Evolutionary conservation across 2,329 filamentous ascomycete genomes (phyloP), one percentile per base, ranked within the genome.

Genomic region (Clarireedia paspali): DNA sequence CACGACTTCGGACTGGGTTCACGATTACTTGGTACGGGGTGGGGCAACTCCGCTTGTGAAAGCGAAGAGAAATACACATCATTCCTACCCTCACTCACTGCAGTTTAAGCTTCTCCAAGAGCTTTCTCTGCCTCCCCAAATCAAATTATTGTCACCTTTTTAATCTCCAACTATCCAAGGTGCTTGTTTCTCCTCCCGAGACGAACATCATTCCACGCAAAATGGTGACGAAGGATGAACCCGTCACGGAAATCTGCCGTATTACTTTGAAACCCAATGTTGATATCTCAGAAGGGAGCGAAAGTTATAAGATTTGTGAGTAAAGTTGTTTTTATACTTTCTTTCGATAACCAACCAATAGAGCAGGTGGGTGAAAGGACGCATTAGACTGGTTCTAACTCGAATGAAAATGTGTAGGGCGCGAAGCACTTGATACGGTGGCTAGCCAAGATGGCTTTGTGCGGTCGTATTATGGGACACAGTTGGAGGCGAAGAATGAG

Each of bases 181-280:
- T 10, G 27, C 27, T 30, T 30, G 27, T 10, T 30, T 9, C 10
- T 30, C 3, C 27, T 20, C 27, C 7, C 27, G 10, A 10, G 27
- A 7, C 27, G 10, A 30, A 3, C 10, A 30, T 30, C 27, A 30
- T 30, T 4, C 27, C 27, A 30, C 27, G 27, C 27, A 30, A 38
- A 40, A 40, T 40, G 38, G 38, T 14, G 15, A n/a, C 38, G 9
- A 14, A n/a, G 12, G 12, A 15, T 30, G 27, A 10, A 30, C 57
- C 55, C 23, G 55, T 55, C 24, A 73, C 71, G 3, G 75, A 77
- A 65, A 66, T 76, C 52, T 70, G 66, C 14, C 64, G 66, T 50
- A 49, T 75, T 5, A 67, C 71, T 0, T 63, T 77, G 45, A 68
- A 67, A n/a, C 50, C 72, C 1, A 69, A 67, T n/a, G 57, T 64